Evolutionary conservation across 768 basidiomycete genomes (phyloP), one percentile per base, ranked within the genome.

Genomic region (Tricholoma sp.): DNA sequence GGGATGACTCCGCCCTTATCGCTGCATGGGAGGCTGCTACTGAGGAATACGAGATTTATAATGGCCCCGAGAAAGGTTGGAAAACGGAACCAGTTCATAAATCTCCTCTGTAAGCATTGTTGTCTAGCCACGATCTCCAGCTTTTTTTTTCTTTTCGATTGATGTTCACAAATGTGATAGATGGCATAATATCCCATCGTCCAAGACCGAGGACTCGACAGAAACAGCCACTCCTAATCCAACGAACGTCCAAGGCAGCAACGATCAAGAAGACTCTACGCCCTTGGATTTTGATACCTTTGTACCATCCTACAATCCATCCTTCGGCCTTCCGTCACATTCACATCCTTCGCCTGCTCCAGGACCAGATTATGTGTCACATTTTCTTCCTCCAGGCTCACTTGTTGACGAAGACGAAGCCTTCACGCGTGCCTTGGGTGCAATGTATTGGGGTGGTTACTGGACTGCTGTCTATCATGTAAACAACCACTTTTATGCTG

Each of bases 391-490:
- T 12, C 61, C 71, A 5, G 76, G 71, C 7, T 61, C 67, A 2
- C 72, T 74, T 68, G 80, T 84, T 16, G 79, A 76, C 60, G 83
- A 80, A 62, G 88, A 92, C 59, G 88, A 92, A 63, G 89, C 89
- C 0, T 92, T 92, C 69, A 75, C 78, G 22, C 83, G 84, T 50
- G 91, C 89, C 4, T 62, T 91, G 64, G 80, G 78, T 29, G 89
- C 91, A 16, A 91, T 88, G 84, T 93, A 92, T 68, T 92, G 91
- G 90, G 77, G 79, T 21, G 91, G 90, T 18, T 93, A 92, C 68
- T 93, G 90, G 89, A 90, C 89, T 2, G 89, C 89, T 1, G 79
- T 91, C 49, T 92, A 91, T 65, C 86, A 92, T 67, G 90, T 89
- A 63, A 50, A 83, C 76, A 18, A 32, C 4, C 14, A 57, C 41